Percentiles rank a stretch among this genome's conserved stretches.
phyloP scores from a whole-genome alignment of 371 early-diverging fungal genomes.

The Dichotomocladium elegans region DNA sequence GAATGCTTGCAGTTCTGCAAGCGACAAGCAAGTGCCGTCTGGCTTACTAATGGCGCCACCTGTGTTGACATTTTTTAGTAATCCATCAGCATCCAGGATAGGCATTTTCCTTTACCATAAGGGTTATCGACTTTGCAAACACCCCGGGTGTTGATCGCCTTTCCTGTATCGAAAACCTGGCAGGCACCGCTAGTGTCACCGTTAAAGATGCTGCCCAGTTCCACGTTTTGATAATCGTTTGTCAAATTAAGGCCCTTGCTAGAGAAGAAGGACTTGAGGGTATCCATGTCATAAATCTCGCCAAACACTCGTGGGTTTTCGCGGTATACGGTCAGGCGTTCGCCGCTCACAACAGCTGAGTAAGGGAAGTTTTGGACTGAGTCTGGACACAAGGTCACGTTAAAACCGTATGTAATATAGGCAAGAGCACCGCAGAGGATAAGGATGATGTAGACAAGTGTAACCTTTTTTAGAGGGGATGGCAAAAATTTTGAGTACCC shows the following conservation, averaged over 20 bases:
- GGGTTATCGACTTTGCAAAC: constrained; percentile 38
- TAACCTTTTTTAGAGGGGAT: constrained; percentile 3
- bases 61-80: not conserved
- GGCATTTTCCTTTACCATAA: too few relatives aligned
- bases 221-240: constrained; percentile 46
- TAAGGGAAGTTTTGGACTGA: constrained; percentile 24
- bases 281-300: constrained; percentile 35
- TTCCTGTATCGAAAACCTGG: constrained; percentile 15
- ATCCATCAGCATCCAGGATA: too few relatives aligned
- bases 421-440: constrained; percentile 60
- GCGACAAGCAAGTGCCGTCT: constrained; percentile 30
- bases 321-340: constrained; percentile 29
- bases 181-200: constrained; percentile 40
- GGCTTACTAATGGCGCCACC: constrained; percentile 23
- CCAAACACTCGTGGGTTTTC: constrained; percentile 50
- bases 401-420: constrained; percentile 68
- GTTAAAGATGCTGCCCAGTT: constrained; percentile 48
- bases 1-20: constrained; percentile 23
- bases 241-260: constrained; percentile 38
- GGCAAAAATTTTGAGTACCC: not conserved
- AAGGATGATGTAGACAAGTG: constrained; percentile 64
- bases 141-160: constrained; percentile 10
- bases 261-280: constrained; percentile 32
- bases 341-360: constrained; percentile 16
- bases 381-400: constrained; percentile 46